Evolutionary conservation across 192 early-diverging fungal genomes (phyloP), one percentile per base, ranked within the genome.

Genomic region (Linnemannia hyalina): DNA sequence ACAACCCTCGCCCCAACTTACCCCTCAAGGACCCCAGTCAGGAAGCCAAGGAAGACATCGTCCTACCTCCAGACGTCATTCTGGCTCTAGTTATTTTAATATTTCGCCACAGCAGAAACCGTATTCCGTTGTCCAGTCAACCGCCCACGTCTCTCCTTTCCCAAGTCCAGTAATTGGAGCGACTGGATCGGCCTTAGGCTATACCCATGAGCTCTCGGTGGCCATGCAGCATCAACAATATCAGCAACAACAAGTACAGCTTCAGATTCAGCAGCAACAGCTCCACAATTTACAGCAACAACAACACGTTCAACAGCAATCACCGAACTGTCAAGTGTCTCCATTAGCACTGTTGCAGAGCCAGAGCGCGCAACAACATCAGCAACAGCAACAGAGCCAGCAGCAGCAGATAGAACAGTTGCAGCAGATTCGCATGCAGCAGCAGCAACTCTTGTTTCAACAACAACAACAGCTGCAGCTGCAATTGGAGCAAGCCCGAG

Each of bases 391-490:
- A 23, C 78, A 80, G 35, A 46, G 10, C 44, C 49, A 47, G 0
- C 75, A 76, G 47, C 75, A 76, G 32, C 80, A 83, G 13, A 38
- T 78, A 38, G 76, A 83, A 38, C 82, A 83, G 26, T n/a, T 78
- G 22, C 82, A 83, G 22, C 76, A 78, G 49, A 36, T 83, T 16
- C 76, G 75, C 2, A 42, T 83, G 26, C 82, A 81, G 13, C 80
- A 83, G 29, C 76, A 83, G 32, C 71, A 83, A 7, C 8, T 82
- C 20, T n/a, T 83, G 44, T 3, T 83, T 15, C 82, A 83, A 41
- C 82, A 84, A 35, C 77, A 80, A 32, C 81, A 77, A 38, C 81
- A 82, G 16, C 38, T 84, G 10, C 82, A 80, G 38, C 82, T 80
- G 20, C 82, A 84, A n/a, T 49, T 84, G 55, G 77, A 84, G 26